Evolutionary conservation across 2,329 filamentous ascomycete genomes (phyloP).

Genomic region (Fusarium agapanthi): DNA sequence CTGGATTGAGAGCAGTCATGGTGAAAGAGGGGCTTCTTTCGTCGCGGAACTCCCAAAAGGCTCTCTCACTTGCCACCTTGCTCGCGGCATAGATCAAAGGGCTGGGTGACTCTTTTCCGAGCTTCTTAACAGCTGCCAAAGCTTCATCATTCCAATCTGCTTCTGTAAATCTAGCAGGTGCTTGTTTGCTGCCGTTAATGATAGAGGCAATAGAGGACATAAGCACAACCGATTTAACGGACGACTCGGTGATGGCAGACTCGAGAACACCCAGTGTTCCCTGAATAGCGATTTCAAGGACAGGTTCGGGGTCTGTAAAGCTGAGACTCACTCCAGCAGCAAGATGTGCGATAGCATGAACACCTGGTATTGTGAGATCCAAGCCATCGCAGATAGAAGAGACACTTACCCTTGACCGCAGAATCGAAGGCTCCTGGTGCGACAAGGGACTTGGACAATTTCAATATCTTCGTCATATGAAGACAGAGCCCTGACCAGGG

Average conservation of each 20-base stretch:
- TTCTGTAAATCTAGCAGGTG: constrained; percentile 32
- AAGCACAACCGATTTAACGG: constrained; percentile 36
- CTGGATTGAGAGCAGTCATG: constrained; percentile 38
- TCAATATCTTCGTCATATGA: constrained; percentile 33
- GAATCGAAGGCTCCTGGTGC: constrained; percentile 47
- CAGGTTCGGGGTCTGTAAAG: constrained; percentile 34
- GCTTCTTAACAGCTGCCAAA: constrained; percentile 23
- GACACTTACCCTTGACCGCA: constrained; percentile 43
- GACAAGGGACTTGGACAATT: constrained; percentile 45
- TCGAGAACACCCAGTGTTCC: constrained; percentile 32
- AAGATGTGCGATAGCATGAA: constrained; percentile 37
- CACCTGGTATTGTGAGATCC: constrained; percentile 20
- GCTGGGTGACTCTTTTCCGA: constrained; percentile 31
- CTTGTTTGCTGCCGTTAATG: neutral
- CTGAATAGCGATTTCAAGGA: constrained; percentile 31
- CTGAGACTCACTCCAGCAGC: constrained; percentile 30
- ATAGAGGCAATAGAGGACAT: constrained; percentile 41
- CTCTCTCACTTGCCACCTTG: constrained; percentile 34
- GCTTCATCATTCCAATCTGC: constrained; percentile 36
- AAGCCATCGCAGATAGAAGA: neutral
- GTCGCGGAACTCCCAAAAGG: constrained; percentile 38
- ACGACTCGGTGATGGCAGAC: constrained; percentile 32
- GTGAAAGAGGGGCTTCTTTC: constrained; percentile 32
- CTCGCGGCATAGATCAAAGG: constrained; percentile 36
- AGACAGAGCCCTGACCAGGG: constrained; percentile 30